phyloP scores from a whole-genome alignment of 148 eudicot genomes.

The Chenopodium suecicum region DNA sequence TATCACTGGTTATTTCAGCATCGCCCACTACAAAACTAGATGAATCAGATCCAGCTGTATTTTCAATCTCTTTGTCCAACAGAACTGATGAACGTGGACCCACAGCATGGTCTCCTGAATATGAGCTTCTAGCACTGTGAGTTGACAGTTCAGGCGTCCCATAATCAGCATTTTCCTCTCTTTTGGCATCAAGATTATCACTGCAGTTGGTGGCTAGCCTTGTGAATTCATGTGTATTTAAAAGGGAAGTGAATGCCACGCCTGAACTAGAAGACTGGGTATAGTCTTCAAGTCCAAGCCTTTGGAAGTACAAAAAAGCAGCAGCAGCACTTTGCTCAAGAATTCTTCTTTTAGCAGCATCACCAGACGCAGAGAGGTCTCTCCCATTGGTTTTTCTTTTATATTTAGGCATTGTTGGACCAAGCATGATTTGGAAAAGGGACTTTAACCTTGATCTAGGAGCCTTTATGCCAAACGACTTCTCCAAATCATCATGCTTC shows the following conservation, averaged over 20 bases:
- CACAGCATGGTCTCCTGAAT: conserved; percentile 24
- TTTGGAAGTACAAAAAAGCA: conserved; percentile 57
- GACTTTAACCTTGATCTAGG: conserved; percentile 51
- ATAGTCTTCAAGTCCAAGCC: conserved; percentile 31
- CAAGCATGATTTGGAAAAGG: conserved; percentile 54
- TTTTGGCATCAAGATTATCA: conserved; percentile 27
- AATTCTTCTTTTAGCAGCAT: conserved; percentile 66
- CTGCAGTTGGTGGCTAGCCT: conserved; percentile 19
- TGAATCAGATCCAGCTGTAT: conserved; percentile 24
- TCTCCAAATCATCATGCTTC: conserved; percentile 96
- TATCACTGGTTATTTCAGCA: conserved; percentile 34
- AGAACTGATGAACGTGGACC: conserved; percentile 12
- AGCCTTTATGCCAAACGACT: conserved; percentile 75
- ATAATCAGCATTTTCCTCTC: conserved; percentile 18
- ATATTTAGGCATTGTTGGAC: conserved; percentile 54
- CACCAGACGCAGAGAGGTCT: conserved; percentile 41
- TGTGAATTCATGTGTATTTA: conserved; percentile 20
- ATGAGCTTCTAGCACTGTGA: conserved; percentile 29
- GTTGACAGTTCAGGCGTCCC: conserved; percentile 32
- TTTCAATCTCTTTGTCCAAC: conserved; percentile 13
- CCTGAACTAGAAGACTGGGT: conserved; percentile 32
- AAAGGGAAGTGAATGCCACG: conserved; percentile 26
- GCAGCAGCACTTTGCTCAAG: conserved; percentile 81
- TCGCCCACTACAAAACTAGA: conserved; percentile 29
- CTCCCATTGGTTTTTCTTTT: conserved; percentile 72